Evolutionary conservation across 305 asterid species (phyloP), one percentile per base, ranked within the genome.

Genomic region (Fraxinus platypoda): DNA sequence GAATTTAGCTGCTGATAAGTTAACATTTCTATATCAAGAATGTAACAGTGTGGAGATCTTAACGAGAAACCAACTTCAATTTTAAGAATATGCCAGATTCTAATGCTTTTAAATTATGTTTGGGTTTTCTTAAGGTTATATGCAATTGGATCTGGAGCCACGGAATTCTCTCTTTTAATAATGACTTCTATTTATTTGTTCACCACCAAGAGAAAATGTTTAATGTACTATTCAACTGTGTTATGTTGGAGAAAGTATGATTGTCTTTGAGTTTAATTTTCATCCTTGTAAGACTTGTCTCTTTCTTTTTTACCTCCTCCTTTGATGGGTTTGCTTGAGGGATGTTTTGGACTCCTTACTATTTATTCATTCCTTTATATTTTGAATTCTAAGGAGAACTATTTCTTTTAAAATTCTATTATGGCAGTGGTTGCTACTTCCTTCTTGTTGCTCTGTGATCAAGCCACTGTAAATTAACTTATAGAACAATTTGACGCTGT

Each of bases 1-100:
- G 71, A 86, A 83, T 75, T 41, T 46, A 57, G 73, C 73, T 74
- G 78, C 49, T 35, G 71, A 4, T 78, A 37, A 79, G 70, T 83
- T 9, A 33, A 23, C 34, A 46, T 54, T 25, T 49, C 77, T 41
- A 82, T 75, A 41, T 66, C 41, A 81, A 77, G 5, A 72, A 72
- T 72, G 28, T 74, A 74, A 76, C 64, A 15, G 33, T 25, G 49
- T 12, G 23, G 72, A 70, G 13, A 34, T 25, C 72, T 30, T 15
- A 41, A 41, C 52, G 78, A 43, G 66, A 30, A 66, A 77, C 26
- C 5, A 35, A 82, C 46, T 33, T 73, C 26, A 17, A 35, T 64
- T 31, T 54, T 76, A 74, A 73, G 19, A 17, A 19, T 64, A 26
- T 70, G 21, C 46, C 41, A 23, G 31, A 8, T 62, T 62, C 71